phyloP scores from a whole-genome alignment of 768 basidiomycete genomes.

The Auriculariales sp. region DNA sequence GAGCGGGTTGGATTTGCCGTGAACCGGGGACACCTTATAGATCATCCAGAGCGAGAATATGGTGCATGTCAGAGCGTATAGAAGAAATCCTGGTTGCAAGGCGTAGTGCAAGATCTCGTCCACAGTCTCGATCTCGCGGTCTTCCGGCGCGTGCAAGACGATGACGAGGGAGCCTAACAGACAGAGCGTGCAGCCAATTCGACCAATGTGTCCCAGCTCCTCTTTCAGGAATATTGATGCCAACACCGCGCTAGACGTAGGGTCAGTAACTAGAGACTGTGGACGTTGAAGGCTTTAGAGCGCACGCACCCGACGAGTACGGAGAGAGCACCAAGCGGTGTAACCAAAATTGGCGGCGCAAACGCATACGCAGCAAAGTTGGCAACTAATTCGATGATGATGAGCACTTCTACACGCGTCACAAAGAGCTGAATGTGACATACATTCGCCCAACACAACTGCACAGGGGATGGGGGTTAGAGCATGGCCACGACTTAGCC shows the following conservation, averaged over 20 bases:
- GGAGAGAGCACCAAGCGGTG: slow-evolving; percentile 90
- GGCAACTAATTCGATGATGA: slow-evolving; percentile 17
- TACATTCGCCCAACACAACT: slow-evolving; percentile 93
- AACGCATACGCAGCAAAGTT: slow-evolving; percentile 94
- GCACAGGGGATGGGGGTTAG: slow-evolving; percentile 4
- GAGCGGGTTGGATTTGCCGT: slow-evolving; percentile 78
- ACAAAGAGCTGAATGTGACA: slow-evolving; percentile 8
- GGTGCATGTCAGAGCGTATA: slow-evolving; percentile 79
- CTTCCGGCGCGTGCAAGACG: slow-evolving; percentile 90
- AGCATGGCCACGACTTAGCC: background rate
- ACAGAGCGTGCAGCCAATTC: slow-evolving; percentile 73
- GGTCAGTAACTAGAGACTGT: background rate
- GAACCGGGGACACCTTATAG: slow-evolving; percentile 64
- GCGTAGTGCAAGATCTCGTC: slow-evolving; percentile 88
- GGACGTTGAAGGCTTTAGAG: slow-evolving; percentile 4
- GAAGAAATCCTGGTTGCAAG: slow-evolving; percentile 84
- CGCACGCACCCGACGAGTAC: slow-evolving; percentile 81
- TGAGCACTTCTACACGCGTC: background rate
- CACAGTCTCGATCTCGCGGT: slow-evolving; percentile 83
- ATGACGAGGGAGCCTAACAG: slow-evolving; percentile 85
- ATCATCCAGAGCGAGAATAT: slow-evolving; percentile 79
- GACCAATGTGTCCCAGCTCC: slow-evolving; percentile 85
- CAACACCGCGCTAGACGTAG: slow-evolving; percentile 59
- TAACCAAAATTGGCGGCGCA: slow-evolving; percentile 95
- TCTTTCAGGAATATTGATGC: slow-evolving; percentile 89